Evolutionary conservation across 1,284 basidiomycete species (phyloP).

Genomic region (Apiotrichum sp.): DNA sequence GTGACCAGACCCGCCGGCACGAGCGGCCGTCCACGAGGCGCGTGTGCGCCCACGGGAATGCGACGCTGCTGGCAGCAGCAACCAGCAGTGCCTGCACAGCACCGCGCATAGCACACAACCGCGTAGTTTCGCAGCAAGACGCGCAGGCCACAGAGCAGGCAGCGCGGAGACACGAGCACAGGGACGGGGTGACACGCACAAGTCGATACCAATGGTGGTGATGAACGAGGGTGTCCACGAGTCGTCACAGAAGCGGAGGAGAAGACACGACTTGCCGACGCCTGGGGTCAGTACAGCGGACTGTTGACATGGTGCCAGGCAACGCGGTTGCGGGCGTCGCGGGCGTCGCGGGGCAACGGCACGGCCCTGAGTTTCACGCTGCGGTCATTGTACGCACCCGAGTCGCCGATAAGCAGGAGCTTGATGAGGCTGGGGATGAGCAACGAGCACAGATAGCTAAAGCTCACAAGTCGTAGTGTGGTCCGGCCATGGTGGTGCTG

Average conservation of each 20-base stretch:
- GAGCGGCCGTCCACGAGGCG: no score
- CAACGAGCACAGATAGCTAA: background rate
- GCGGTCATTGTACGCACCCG: conserved; percentile 55
- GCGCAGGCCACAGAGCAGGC: no score
- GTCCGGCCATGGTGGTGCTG: conserved; percentile 32
- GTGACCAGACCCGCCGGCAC: background rate
- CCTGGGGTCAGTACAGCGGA: conserved; percentile 50
- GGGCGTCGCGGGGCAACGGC: no score
- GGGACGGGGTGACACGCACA: conserved; percentile 26
- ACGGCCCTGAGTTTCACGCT: no score
- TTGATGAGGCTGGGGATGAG: conserved; percentile 65
- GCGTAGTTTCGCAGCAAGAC: no score
- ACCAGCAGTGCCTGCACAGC: no score
- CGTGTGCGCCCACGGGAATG: no score
- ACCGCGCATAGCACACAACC: no score
- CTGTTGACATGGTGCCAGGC: no score
- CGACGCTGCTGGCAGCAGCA: no score
- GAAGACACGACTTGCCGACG: conserved; percentile 96
- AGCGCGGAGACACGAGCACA: no score
- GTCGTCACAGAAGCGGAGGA: conserved; percentile 98
- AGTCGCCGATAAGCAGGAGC: conserved; percentile 94
- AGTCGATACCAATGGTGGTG: conserved; percentile 76
- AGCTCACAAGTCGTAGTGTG: conserved; percentile 48
- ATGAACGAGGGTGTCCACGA: conserved; percentile 99
- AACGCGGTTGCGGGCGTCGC: no score